Base-by-base conservation (phyloP, 2,329 filamentous ascomycete genomes). In the Fusarium haematococcum region DNA sequence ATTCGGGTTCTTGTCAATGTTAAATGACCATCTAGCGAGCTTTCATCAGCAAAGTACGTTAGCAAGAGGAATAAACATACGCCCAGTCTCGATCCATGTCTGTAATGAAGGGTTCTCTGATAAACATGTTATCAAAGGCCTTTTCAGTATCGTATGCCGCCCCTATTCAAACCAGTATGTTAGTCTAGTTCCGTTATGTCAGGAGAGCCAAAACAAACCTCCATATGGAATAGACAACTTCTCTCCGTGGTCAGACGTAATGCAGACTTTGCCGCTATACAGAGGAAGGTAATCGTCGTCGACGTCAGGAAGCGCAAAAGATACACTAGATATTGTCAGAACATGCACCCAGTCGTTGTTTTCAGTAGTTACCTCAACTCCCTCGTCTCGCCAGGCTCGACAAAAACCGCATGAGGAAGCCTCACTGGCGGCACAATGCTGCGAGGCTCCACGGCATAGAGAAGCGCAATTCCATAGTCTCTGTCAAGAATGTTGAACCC, bases 231-330 rank as follows among this genome's bases (percentile, higher is more conserved):
- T 80, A 9, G 82, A 82, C 3, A 87, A 77, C 14, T 80, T 72
- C 63, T 86, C 86, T 9, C 81, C 82, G 39, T 84, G 83, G 50
- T 80, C 79, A n/a, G 83, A 83, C 6, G 78, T 79, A 23, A 87
- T 74, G 65, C 82, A 79, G 25, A 87, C 78, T 71, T 86, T 86
- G 23, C 86, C 86, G 43, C 84, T 82, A 67, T 87, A 87, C 6
- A 86, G 71, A 0, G 85, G 85, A 50, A 87, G 74, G 48, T 78
- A 77, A 27, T 82, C 79, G 20, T 83, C 82, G 27, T 79, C 68
- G 20, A 82, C 70, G 4, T 79, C 68, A 2, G 82, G 82, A 11
- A 78, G 72, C 8, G 65, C 70, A 64, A 83, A 83, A 6, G 50
- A 63, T 33, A 83, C 75, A 37, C 81, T 83, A 30, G 4, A 32